Conservation (phyloP, 768 basidiomycete genomes). For the Suillus ampliporus region DNA sequence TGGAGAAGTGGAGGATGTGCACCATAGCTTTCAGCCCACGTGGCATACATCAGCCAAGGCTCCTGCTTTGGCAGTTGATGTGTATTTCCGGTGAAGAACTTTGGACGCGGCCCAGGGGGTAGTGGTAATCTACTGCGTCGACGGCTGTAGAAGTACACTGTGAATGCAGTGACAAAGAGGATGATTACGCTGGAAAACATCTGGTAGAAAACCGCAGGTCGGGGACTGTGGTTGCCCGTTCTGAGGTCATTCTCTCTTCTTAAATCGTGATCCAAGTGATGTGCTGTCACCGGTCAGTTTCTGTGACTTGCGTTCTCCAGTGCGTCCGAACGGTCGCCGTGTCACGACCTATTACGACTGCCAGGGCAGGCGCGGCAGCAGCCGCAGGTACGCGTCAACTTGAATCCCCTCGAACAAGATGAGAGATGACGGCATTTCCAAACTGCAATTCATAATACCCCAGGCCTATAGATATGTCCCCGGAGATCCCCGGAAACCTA, state of each 20-base stretch:
- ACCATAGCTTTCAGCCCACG: conserved; percentile 4
- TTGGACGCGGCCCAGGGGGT: conserved; percentile 1
- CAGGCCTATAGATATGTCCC: no score
- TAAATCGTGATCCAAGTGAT: not conserved
- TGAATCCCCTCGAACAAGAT: no score
- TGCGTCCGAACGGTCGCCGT: no score
- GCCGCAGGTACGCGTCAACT: no score
- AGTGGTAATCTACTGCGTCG: not conserved
- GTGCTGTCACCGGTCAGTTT: not conserved
- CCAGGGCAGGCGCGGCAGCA: no score
- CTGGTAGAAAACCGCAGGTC: not conserved
- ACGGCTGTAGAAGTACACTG: not conserved
- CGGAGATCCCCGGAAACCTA: no score
- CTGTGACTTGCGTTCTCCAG: not conserved
- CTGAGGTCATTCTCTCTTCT: no score
- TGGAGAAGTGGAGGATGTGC: no score
- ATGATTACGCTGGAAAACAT: not conserved
- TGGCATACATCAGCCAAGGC: not conserved
- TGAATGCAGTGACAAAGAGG: not conserved
- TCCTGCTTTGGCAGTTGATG: conserved; percentile 2
- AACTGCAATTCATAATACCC: no score
- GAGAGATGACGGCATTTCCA: no score
- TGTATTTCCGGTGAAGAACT: not conserved
- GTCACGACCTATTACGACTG: no score
- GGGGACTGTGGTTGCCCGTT: no score